Base-by-base conservation (phyloP, 441 rosid species). In the Corymbia calophylla region DNA sequence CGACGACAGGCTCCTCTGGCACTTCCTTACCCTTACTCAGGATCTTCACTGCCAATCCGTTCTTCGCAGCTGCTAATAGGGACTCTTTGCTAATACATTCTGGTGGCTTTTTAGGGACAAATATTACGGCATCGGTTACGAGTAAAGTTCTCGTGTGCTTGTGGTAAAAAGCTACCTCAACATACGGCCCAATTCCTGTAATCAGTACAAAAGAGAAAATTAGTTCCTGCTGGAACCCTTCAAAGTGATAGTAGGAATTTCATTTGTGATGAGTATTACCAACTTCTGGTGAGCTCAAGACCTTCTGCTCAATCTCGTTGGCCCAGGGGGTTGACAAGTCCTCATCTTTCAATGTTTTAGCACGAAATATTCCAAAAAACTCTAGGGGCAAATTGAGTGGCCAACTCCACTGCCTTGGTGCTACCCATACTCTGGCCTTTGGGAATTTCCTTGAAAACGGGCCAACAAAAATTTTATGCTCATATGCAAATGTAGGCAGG, bases 341-440 rank as follows among this genome's bases (percentile, higher is more conserved):
- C 88, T 93, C 93, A 21, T 98, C 96, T 91, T 92, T 92, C 90
- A 98, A 93, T 55, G 95, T 94, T 92, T 93, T 98, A 48, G 99
- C 94, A 70, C 98, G 96, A 90, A 98, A 98, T 90, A 97, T 96
- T 88, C 99, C 99, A 23, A 98, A 95, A 94, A 97, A 98, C 88
- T 96, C 99, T 18, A 96, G 98, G 11, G 99, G 99, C 91, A 98
- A 91, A 91, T 97, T 97, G 93, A 98, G 87, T 77, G 99, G 99
- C 99, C 99, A 98, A 91, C 99, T 98, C 99, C 99, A 98, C 80
- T 97, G 99, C 94, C 99, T 95, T 31, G 99, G 99, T 73, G 99
- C 99, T 89, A 97, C 98, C 99, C 99, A 98, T 85, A 98, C 92
- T 87, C 94, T 96, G 87, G 99, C 99, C 87, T 91, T 91, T 1